A percentile compares a stretch with the other conserved stretches of the same genome.
Conservation (phyloP, 768 basidiomycete genomes). For the Podaxis pistillaris region DNA sequence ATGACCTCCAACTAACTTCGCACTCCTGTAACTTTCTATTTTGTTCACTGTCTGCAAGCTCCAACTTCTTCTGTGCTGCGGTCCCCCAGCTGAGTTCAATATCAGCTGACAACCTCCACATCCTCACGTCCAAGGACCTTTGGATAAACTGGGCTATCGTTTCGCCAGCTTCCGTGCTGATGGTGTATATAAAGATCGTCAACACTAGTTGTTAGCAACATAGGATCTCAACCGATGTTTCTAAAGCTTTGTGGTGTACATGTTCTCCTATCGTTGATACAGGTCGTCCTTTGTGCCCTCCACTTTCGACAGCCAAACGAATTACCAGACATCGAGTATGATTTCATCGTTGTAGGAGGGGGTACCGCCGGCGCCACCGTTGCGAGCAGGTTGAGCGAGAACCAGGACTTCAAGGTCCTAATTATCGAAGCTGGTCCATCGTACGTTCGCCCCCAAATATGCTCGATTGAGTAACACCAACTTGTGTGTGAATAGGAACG, state of each 20-base stretch:
- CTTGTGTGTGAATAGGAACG: conserved; percentile 7
- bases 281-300: background rate
- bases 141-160: too few species aligned
- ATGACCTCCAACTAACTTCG: too few species aligned
- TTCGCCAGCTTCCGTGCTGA: too few species aligned
- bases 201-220: background rate
- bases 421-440: conserved; percentile 21
- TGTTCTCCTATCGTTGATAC: background rate
- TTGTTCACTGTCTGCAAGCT: too few species aligned
- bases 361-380: conserved; percentile 24
- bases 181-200: background rate
- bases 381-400: conserved; percentile 21
- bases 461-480: background rate
- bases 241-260: background rate
- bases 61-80: too few species aligned
- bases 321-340: background rate
- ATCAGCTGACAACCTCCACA: too few species aligned
- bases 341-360: conserved; percentile 2
- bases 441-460: conserved; percentile 3
- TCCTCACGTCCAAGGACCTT: too few species aligned
- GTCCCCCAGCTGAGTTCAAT: too few species aligned
- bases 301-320: background rate
- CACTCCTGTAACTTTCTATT: too few species aligned
- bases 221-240: background rate
- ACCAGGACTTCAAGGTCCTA: conserved; percentile 17